Evolutionary conservation across 768 basidiomycete species (phyloP), one percentile per base, ranked within the genome.

Genomic region (Psilocybe azurescens): DNA sequence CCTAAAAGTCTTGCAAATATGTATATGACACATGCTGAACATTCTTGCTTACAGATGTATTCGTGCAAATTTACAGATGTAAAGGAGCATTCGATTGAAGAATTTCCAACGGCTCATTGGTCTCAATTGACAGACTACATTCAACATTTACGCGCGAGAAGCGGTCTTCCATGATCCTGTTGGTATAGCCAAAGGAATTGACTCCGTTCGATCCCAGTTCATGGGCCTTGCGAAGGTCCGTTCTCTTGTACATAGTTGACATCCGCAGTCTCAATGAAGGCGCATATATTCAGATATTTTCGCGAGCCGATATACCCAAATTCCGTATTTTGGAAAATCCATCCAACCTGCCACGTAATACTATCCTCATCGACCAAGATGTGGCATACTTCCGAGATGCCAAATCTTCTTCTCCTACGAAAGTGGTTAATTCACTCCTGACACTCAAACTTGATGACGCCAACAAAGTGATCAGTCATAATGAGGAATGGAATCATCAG

Each of bases 121-220:
- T 13, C 30, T 53, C 32, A 47, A 18, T 24, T 14, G 53, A 1
- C 56, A 82, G 82, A 69, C 58, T n/a, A 77, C 82, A 3, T 83
- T 83, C 61, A 69, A 72, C 58, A 74, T 82, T 8, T 83, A 83
- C 54, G 64, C 78, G 10, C 62, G 69, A 16, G 70, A 82, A 36
- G 80, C 79, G 0, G 68, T 78, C 56, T 83, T 84, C 63, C 78
- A 80, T 58, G 81, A 83, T 63, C 81, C 80, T 11, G 66, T 83
- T 49, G 81, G 82, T 39, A 79, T 81, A 48, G 77, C 81, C 9
- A 68, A 76, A 29, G 82, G 80, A 3, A 48, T 72, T 11, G 71
- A 72, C 32, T 74, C 81, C 9, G 78, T 83, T 44, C 75, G 75
- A 18, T 72, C 78, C 0, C 81, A 81, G 56, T 83, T 83, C 67